Conservation (phyloP, 2,329 filamentous ascomycete genomes). For the Talaromyces sp. region DNA sequence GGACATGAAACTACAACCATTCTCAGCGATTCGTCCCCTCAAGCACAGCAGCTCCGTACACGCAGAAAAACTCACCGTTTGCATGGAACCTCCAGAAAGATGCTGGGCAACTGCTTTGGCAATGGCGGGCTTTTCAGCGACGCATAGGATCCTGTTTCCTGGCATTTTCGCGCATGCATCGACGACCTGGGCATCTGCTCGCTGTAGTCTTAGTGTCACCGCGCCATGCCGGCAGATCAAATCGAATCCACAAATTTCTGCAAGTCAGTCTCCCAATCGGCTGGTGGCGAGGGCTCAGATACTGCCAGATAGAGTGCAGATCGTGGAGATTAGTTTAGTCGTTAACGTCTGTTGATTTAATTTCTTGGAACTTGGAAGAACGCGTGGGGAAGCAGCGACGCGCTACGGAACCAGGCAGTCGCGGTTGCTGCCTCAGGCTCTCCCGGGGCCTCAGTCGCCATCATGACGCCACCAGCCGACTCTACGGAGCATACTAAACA, state of each 20-base stretch:
- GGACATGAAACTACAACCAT: constrained; percentile 58
- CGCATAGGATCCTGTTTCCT: constrained; percentile 58
- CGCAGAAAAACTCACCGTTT: constrained; percentile 55
- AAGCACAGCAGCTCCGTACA: neutral
- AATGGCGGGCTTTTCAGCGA: constrained; percentile 88
- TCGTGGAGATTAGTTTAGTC: neutral
- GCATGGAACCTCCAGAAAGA: constrained; percentile 69
- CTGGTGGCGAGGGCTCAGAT: neutral
- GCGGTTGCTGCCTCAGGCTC: neutral
- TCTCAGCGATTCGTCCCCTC: constrained; percentile 14
- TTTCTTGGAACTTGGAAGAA: neutral
- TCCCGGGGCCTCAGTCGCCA: neutral
- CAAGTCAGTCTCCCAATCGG: neutral
- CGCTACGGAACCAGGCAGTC: neutral
- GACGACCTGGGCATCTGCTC: neutral
- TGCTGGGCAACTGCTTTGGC: constrained; percentile 90
- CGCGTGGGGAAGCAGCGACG: neutral
- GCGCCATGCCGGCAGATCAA: neutral
- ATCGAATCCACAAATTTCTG: neutral
- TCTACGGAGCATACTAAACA: neutral
- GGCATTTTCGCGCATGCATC: constrained; percentile 5
- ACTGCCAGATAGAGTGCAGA: neutral
- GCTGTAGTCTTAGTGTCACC: neutral
- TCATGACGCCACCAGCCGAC: neutral
- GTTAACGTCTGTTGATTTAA: no score